phyloP scores from a whole-genome alignment of 2,329 filamentous ascomycete species.

The Penicillium sp. region DNA sequence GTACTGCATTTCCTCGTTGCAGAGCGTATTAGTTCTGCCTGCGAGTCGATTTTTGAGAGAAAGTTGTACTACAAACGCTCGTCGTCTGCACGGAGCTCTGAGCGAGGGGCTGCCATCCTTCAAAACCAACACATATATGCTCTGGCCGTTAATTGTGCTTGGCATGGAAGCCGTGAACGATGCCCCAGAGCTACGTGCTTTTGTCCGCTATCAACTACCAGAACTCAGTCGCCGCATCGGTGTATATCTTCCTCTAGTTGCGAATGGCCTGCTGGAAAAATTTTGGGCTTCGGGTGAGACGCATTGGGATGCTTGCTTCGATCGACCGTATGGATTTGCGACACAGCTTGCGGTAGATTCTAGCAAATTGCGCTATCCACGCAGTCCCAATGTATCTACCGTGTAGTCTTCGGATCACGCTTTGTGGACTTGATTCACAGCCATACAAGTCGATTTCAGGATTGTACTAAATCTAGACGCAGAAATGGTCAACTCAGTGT shows the following conservation, averaged over 20 bases:
- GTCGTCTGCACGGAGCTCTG: neutral
- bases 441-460: too few relatives aligned
- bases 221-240: too few relatives aligned
- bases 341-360: too few relatives aligned
- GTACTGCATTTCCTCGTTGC: slow-evolving; percentile 37
- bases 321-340: slow-evolving; percentile 22
- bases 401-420: too few relatives aligned
- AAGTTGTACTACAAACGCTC: neutral
- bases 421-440: too few relatives aligned
- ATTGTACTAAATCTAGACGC: too few relatives aligned
- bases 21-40: slow-evolving; percentile 28
- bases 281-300: slow-evolving; percentile 32
- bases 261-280: slow-evolving; percentile 27
- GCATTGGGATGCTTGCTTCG: slow-evolving; percentile 39
- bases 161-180: slow-evolving; percentile 28
- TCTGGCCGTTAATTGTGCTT: slow-evolving; percentile 37
- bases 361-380: too few relatives aligned
- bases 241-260: slow-evolving; percentile 28
- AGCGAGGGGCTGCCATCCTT: neutral
- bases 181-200: slow-evolving; percentile 18
- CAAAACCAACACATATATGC: slow-evolving; percentile 20
- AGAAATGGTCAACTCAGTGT: too few relatives aligned
- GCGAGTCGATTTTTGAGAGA: slow-evolving; percentile 13
- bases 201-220: slow-evolving; percentile 27
- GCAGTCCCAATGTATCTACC: too few relatives aligned